Evolutionary conservation across 2,329 filamentous ascomycete species (phyloP), one percentile per base, ranked within the genome.

Genomic region (Aspergillus sclerotialis): DNA sequence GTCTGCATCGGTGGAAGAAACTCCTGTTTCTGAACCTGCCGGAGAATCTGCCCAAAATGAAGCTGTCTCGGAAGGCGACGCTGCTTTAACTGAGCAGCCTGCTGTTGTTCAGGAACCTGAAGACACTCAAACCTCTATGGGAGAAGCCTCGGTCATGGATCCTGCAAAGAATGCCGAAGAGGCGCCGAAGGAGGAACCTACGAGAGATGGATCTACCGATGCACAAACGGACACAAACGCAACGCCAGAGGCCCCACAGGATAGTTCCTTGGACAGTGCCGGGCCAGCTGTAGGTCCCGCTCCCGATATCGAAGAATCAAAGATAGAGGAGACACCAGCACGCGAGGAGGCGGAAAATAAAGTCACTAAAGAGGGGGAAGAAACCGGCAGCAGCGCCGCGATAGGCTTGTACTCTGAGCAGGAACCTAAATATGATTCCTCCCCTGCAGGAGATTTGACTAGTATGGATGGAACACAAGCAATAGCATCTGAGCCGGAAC

Each of bases 1-100:
- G 15, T 29, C 38, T 31, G 33, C 35, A 17, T 32, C 28, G 9
- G 6, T 36, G 18, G 35, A 41, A 12, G 35, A 40, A 18, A 14
- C 27, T 12, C 19, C 32, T 18, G 24, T 28, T 9, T 9, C 38
- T 13, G 31, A 38, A 15, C 11, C 28, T n/a, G 23, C 27, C 11
- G 17, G 26, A n/a, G 30, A 32, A 15, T 26, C 25, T 9, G 28
- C 15, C 10, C 26, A 19, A 14, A 17, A 26, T 30, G 33, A 40
- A 12, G 30, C 7, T 12, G 12, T 18, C 21, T 7, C 16, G 14
- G 29, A 27, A 34, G 18, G 4, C 21, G 30, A 25, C 12, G 23
- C 25, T 19, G 6, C 7, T 23, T 5, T 13, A 24, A 18, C 13
- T 7, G 34, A 35, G 14, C 29, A 38, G 28, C 5, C 24, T 16